Evolutionary conservation across 2,329 filamentous ascomycete species (phyloP).

Genomic region (Cladosporium austrohemisphaericum): DNA sequence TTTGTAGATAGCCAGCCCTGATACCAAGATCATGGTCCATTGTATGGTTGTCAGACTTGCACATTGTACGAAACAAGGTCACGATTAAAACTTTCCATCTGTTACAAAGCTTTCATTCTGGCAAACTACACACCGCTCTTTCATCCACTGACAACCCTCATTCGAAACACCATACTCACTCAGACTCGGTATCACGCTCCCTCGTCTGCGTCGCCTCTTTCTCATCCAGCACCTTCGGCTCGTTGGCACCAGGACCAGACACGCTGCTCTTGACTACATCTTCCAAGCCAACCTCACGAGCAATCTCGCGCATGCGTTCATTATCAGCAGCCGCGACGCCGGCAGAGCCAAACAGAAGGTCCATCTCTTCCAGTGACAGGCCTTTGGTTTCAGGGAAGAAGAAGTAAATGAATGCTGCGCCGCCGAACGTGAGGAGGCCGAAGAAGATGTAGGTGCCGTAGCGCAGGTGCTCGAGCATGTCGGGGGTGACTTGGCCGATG

Average conservation of each 20-base stretch:
- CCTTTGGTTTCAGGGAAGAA: constrained; percentile 55
- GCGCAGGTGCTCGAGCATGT: constrained; percentile 52
- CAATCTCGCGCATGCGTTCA: constrained; percentile 70
- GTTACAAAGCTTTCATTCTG: no score
- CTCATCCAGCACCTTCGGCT: constrained; percentile 17
- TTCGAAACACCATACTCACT: no score
- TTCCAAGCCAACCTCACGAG: constrained; percentile 63
- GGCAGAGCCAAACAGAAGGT: constrained; percentile 40
- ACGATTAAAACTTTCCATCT: no score
- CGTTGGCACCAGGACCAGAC: neutral
- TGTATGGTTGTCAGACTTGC: no score
- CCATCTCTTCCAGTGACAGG: constrained; percentile 44
- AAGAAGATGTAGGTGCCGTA: constrained; percentile 73
- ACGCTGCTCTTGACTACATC: constrained; percentile 27
- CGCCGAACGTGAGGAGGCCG: constrained; percentile 60
- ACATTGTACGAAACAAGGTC: no score
- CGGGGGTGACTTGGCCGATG: constrained; percentile 66
- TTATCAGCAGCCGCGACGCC: constrained; percentile 64
- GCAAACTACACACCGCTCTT: no score
- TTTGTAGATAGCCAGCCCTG: no score
- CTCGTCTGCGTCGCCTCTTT: constrained; percentile 18
- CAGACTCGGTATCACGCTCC: constrained; percentile 14
- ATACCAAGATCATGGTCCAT: no score
- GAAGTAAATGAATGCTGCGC: constrained; percentile 53
- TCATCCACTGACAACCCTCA: no score